These are phyloP conservation scores for Diaporthe batatas DNA, from an alignment of 2,329 filamentous ascomycete species.

Conservation along the genomic window DNA sequence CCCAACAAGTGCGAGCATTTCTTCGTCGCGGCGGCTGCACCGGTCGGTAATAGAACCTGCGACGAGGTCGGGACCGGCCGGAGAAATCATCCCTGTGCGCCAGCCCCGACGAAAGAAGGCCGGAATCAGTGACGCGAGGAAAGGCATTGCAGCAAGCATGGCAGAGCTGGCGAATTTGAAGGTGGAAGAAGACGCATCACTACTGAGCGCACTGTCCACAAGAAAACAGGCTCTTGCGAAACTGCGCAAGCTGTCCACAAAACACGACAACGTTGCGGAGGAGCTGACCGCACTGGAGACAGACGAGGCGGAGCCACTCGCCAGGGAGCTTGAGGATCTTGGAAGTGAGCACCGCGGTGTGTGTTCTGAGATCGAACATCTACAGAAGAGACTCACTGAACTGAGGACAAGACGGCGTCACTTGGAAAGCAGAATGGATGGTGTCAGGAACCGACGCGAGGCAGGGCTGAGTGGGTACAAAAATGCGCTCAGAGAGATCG, in stretches of 20 bases:
- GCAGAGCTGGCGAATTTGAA: conserved; percentile 75
- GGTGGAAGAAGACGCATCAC: conserved; percentile 73
- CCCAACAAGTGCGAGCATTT: conserved; percentile 50
- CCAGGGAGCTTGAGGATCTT: conserved; percentile 71
- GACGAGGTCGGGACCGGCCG: conserved; percentile 54
- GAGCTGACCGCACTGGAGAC: conserved; percentile 68
- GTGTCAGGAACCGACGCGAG: conserved; percentile 75
- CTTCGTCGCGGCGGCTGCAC: conserved; percentile 55
- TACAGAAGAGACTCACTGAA: conserved; percentile 73
- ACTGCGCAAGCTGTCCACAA: conserved; percentile 65
- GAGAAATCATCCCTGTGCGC: conserved; percentile 70
- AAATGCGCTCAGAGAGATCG: conserved; percentile 74
- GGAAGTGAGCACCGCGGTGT: conserved; percentile 66
- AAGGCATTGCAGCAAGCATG: conserved; percentile 74
- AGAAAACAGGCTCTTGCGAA: conserved; percentile 70
- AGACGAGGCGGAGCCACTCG: conserved; percentile 70
- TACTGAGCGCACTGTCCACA: conserved; percentile 68
- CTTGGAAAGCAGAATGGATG: conserved; percentile 71
- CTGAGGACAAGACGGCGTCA: conserved; percentile 72
- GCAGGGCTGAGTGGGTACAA: conserved; percentile 80
- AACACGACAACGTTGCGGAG: conserved; percentile 62
- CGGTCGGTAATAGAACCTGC: conserved; percentile 60
- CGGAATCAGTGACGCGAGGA: conserved; percentile 73
- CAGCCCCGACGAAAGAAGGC: conserved; percentile 68
- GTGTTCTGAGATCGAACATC: conserved; percentile 72